Conservation (phyloP, 78 protist genomes). For the Pelomyxa schiedti region DNA sequence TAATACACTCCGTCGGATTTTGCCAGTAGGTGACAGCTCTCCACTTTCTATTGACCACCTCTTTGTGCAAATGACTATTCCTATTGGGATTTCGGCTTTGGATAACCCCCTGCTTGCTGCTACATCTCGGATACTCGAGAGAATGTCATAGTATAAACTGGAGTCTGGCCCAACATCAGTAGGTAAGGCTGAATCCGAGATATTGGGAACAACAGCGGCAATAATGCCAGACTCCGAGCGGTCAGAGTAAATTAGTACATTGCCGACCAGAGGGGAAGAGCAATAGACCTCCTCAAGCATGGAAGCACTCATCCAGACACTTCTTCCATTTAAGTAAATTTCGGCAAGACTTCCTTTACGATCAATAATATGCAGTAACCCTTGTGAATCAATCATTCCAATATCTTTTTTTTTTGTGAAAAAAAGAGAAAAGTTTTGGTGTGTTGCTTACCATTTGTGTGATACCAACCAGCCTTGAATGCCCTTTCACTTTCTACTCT, state of each 20-base stretch:
- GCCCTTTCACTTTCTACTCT: conserved; percentile 4
- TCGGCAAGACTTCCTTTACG: background rate
- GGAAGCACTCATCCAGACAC: conserved; percentile 4
- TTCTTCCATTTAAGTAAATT: background rate
- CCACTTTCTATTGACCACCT: background rate
- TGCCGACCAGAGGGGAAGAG: background rate
- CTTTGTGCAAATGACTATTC: background rate
- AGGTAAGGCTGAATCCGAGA: background rate
- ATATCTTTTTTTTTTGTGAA: too few relatives aligned
- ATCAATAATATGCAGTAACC: background rate
- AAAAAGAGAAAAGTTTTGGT: too few relatives aligned
- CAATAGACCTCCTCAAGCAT: background rate
- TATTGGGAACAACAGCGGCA: background rate
- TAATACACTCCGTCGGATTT: background rate
- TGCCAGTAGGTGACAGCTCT: background rate
- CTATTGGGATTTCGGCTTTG: background rate
- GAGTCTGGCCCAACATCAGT: background rate
- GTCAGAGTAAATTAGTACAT: background rate
- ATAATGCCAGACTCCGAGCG: background rate
- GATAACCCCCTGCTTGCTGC: background rate
- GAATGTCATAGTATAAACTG: background rate
- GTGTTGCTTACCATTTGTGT: too few relatives aligned
- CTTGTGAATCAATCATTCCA: background rate
- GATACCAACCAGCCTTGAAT: conserved; percentile 7
- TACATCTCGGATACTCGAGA: background rate